Conservation (phyloP, 371 early-diverging fungal genomes). For the Amoeboaphelidium protococcarum region DNA sequence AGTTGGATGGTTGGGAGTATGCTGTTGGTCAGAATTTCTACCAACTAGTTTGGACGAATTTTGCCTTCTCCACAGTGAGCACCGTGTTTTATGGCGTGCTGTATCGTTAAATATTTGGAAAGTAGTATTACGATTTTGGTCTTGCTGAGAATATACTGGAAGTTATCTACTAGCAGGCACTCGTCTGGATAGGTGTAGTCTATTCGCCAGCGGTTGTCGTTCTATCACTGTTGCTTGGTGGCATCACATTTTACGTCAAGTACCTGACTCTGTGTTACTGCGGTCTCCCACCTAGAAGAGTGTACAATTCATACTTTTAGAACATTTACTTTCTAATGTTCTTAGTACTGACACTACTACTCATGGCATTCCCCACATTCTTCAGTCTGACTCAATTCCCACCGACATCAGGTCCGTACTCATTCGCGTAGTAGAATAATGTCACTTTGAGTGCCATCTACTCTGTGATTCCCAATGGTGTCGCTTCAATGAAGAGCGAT, state of each 20-base stretch:
- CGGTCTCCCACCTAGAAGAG: constrained; percentile 2
- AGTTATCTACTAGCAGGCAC: constrained; percentile 4
- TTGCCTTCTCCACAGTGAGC: neutral
- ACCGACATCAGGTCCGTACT: neutral
- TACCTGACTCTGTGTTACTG: neutral
- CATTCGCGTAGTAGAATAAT: neutral
- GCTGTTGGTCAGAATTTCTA: constrained; percentile 1
- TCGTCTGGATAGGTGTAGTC: constrained; percentile 4
- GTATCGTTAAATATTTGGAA: constrained; percentile 1
- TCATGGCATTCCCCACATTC: constrained; percentile 1
- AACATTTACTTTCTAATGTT: constrained; percentile 4
- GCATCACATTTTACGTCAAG: constrained; percentile 4
- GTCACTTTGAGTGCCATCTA: neutral
- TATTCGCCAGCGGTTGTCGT: constrained; percentile 1
- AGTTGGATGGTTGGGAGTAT: constrained; percentile 4
- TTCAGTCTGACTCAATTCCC: neutral
- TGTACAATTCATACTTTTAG: constrained; percentile 6
- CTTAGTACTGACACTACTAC: constrained; percentile 1
- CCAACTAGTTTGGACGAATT: constrained; percentile 1
- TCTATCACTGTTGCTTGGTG: neutral
- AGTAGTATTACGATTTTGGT: constrained; percentile 1
- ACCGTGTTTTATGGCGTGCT: constrained; percentile 1
- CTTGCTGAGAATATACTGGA: constrained; percentile 4
- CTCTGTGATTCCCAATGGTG: neutral
- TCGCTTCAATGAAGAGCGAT: neutral